phyloP scores from a whole-genome alignment of 441 rosid genomes.

The Metrosideros polymorpha region DNA sequence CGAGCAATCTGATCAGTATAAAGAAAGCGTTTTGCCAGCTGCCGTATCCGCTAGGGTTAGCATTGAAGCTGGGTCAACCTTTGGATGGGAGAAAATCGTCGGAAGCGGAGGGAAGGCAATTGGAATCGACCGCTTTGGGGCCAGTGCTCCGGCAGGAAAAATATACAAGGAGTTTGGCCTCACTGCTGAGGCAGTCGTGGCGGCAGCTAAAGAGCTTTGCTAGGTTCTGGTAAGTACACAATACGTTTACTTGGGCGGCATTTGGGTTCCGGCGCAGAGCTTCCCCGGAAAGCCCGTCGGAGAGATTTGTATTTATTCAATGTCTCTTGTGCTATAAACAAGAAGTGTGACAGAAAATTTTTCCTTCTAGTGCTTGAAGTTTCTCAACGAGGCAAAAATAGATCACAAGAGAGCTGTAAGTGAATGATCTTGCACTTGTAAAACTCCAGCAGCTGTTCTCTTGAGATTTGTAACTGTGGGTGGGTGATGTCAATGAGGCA shows the following conservation, averaged over 20 bases:
- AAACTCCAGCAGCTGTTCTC: constrained; percentile 7
- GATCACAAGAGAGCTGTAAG: constrained; percentile 2
- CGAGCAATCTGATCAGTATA: constrained; percentile 64
- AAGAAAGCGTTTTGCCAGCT: constrained; percentile 75
- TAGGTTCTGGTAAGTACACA: constrained; percentile 8
- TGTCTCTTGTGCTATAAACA: constrained; percentile 27
- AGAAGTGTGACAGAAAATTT: constrained; percentile 2
- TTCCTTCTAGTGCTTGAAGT: constrained; percentile 16
- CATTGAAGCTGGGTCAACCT: constrained; percentile 83
- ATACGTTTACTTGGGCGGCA: background rate
- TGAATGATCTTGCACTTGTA: constrained; percentile 16
- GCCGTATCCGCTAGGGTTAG: constrained; percentile 72
- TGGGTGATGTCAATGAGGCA: constrained; percentile 2
- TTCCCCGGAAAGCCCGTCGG: constrained; percentile 1
- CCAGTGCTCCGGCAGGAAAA: constrained; percentile 78
- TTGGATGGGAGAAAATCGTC: constrained; percentile 76
- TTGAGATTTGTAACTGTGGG: constrained; percentile 18
- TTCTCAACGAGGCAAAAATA: constrained; percentile 10
- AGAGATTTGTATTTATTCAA: background rate
- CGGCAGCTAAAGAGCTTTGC: constrained; percentile 53
- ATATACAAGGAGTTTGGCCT: constrained; percentile 78
- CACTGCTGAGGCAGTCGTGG: constrained; percentile 61
- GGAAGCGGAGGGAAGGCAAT: constrained; percentile 71
- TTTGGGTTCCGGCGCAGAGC: constrained; percentile 13
- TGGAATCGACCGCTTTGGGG: constrained; percentile 72